phyloP scores from a whole-genome alignment of 1,284 basidiomycete genomes.

The Cystobasidium pallidum region DNA sequence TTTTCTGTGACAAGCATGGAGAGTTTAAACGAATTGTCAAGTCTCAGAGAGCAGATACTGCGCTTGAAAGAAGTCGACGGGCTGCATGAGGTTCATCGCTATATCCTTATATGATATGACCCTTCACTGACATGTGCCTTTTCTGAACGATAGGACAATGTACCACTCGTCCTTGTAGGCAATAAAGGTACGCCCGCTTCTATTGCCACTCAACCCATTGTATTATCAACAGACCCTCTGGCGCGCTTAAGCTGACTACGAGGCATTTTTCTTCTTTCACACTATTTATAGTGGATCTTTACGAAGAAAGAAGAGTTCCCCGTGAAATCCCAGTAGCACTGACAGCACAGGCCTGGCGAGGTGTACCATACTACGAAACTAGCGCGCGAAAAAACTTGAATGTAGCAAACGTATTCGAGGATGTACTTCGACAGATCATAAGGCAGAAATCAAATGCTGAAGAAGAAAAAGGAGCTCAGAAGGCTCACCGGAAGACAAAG shows the following conservation, averaged over 20 bases:
- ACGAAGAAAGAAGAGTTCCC: constrained; percentile 77
- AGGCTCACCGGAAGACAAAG: constrained; percentile 19
- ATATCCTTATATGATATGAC: no score
- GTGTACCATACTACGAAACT: constrained; percentile 78
- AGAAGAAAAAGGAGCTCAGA: constrained; percentile 27
- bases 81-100: constrained; percentile 45
- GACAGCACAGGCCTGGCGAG: constrained; percentile 66
- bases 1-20: constrained; percentile 80
- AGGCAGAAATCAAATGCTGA: constrained; percentile 45
- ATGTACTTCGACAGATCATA: constrained; percentile 71
- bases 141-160: constrained; percentile 48
- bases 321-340: constrained; percentile 68
- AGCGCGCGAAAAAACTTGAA: constrained; percentile 81
- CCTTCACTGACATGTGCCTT: no score
- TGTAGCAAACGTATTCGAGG: constrained; percentile 75
- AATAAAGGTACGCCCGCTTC: constrained; percentile 68
- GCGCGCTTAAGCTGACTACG: no score
- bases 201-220: not conserved
- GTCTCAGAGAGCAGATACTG: constrained; percentile 75
- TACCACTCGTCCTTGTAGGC: constrained; percentile 81
- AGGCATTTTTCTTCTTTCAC: not conserved
- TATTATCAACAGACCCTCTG: no score
- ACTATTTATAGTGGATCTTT: constrained; percentile 63
- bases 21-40: constrained; percentile 74
- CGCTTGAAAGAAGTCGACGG: constrained; percentile 66